Evolutionary conservation across 78 protist species (phyloP).

Genomic region (Dictyostelium purpureum): DNA sequence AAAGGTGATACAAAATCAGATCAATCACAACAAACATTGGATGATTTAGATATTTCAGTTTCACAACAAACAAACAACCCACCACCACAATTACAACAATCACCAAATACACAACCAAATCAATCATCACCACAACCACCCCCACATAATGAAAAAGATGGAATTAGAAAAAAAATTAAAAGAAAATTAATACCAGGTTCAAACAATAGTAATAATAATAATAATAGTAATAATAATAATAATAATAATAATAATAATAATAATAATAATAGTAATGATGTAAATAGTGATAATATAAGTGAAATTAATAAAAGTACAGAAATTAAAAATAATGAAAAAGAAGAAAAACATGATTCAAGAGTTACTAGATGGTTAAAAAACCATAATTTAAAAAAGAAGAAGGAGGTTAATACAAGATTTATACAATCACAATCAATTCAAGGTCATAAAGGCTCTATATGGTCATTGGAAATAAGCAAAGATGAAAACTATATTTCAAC

Average conservation of each 20-base stretch:
- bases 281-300: not conserved
- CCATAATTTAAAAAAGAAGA: slow-evolving; percentile 31
- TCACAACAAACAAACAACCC: not conserved
- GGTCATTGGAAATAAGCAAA: slow-evolving; percentile 9
- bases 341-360: not conserved
- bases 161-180: slow-evolving; percentile 42
- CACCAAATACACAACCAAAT: not conserved
- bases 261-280: not conserved
- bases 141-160: not conserved
- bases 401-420: not conserved
- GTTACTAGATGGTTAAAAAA: slow-evolving; percentile 49
- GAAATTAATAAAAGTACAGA: not conserved
- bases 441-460: slow-evolving; percentile 43
- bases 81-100: not conserved
- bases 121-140: not conserved
- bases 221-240: slow-evolving; percentile 1
- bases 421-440: not conserved
- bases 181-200: slow-evolving; percentile 11
- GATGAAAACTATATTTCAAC: slow-evolving; percentile 34
- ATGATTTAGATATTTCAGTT: not conserved
- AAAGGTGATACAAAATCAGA: not conserved
- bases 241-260: not conserved
- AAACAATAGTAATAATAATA: not conserved
- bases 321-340: no score
- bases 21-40: not conserved